Evolutionary conservation across 768 basidiomycete genomes (phyloP).

Genomic region (Hygrocybe punicea): DNA sequence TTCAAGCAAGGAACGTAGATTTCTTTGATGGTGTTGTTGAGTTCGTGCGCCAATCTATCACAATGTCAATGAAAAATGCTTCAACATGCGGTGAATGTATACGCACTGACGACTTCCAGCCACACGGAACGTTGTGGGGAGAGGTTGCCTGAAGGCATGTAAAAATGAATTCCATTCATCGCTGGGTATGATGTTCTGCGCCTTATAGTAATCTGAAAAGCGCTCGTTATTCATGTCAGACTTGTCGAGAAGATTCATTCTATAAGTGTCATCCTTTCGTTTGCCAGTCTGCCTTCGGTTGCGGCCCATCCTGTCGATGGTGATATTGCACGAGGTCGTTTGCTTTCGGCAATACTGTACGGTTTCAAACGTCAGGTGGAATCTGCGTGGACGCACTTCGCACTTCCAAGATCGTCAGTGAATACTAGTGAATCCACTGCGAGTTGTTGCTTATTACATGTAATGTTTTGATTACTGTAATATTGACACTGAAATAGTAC

Average conservation of each 20-base stretch:
- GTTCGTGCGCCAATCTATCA: constrained; percentile 58
- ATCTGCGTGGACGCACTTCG: too few species aligned
- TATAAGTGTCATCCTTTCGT: not conserved
- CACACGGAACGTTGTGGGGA: constrained; percentile 94
- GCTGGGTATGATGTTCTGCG: constrained; percentile 71
- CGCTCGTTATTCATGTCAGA: constrained; percentile 68
- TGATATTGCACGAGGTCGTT: too few species aligned
- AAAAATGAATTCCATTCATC: constrained; percentile 80
- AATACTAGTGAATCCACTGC: too few species aligned
- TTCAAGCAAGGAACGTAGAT: constrained; percentile 75
- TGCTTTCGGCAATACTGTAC: too few species aligned
- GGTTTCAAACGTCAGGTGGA: too few species aligned
- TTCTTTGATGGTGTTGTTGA: constrained; percentile 75
- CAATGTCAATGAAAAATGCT: constrained; percentile 6
- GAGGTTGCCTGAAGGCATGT: constrained; percentile 57
- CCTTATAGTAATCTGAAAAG: constrained; percentile 64
- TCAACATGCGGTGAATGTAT: not conserved
- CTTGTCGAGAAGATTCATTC: constrained; percentile 50
- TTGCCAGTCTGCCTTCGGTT: not conserved
- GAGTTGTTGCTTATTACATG: too few species aligned
- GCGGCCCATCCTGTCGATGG: too few species aligned
- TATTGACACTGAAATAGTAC: too few species aligned
- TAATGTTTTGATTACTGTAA: too few species aligned
- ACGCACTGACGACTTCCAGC: constrained; percentile 81
- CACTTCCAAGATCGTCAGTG: too few species aligned